Percentiles rank a stretch among this genome's conserved stretches.
Conservation (phyloP, 345 rosid species). For the Pugionium dolabratum region DNA sequence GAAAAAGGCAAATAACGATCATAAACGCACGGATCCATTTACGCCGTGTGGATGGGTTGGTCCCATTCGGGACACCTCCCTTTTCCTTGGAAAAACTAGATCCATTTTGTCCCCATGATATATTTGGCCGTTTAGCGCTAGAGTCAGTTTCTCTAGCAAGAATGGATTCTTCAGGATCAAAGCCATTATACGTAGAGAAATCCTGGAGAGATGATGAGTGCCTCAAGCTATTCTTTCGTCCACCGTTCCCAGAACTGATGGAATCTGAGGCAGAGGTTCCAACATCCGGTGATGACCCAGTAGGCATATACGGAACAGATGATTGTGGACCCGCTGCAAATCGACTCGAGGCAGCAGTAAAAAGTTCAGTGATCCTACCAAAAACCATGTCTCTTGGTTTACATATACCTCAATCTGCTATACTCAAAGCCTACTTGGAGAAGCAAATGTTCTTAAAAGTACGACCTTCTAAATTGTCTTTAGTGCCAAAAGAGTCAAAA, state of each 20-base stretch:
- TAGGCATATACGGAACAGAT: constrained; percentile 48
- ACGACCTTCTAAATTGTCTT: background rate
- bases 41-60: constrained; percentile 46
- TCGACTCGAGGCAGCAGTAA: constrained; percentile 48
- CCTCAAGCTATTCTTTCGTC: constrained; percentile 57
- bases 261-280: constrained; percentile 43
- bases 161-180: constrained; percentile 61
- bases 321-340: constrained; percentile 45
- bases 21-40: constrained; percentile 62
- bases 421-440: constrained; percentile 19
- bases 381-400: constrained; percentile 57
- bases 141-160: constrained; percentile 22
- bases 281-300: constrained; percentile 49
- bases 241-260: constrained; percentile 45
- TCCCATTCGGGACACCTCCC: constrained; percentile 47
- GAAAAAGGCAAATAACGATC: constrained; percentile 54
- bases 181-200: constrained; percentile 56
- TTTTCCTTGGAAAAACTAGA: constrained; percentile 89
- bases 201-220: constrained; percentile 91
- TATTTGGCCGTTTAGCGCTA: constrained; percentile 10
- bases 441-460: background rate
- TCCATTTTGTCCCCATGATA: constrained; percentile 52
- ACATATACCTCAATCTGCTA: constrained; percentile 33
- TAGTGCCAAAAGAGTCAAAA: background rate
- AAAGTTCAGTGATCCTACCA: constrained; percentile 52